Percentiles rank a stretch among this genome's conserved stretches.
Conservation (phyloP, 768 basidiomycete genomes). For the Boletus vinaceobasis region DNA sequence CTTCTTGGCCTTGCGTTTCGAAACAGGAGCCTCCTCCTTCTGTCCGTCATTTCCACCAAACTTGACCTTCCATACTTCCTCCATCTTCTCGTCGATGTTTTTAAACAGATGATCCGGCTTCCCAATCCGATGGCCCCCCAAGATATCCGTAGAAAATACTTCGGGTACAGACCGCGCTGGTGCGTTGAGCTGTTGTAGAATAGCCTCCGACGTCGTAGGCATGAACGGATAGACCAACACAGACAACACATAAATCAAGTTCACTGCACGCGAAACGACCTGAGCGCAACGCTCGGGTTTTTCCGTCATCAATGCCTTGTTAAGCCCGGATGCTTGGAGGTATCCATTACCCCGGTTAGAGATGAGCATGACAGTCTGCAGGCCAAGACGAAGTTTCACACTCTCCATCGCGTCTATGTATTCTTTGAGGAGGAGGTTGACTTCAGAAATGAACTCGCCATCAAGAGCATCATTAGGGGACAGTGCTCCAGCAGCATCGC, state of each 20-base stretch:
- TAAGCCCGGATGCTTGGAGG: constrained; percentile 88
- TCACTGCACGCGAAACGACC: constrained; percentile 85
- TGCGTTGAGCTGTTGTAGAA: constrained; percentile 85
- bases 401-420: constrained; percentile 88
- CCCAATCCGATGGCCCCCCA: constrained; percentile 82
- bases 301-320: constrained; percentile 81
- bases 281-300: constrained; percentile 85
- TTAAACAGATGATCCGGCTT: constrained; percentile 89
- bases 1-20: constrained; percentile 55
- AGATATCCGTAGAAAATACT: constrained; percentile 72
- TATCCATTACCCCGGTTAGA: constrained; percentile 90
- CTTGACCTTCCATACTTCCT: constrained; percentile 71
- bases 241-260: constrained; percentile 88
- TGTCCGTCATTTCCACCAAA: constrained; percentile 65
- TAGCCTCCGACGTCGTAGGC: constrained; percentile 81
- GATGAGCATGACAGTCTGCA: constrained; percentile 86
- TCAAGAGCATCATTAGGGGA: constrained; percentile 65
- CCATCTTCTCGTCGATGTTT: constrained; percentile 89
- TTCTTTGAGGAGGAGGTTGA: constrained; percentile 74
- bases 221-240: constrained; percentile 92
- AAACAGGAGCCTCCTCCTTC: constrained; percentile 43
- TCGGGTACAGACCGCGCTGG: constrained; percentile 78
- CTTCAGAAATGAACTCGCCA: constrained; percentile 70
- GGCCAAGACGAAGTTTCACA: constrained; percentile 83
- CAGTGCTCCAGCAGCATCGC: constrained; percentile 64